Conservation (phyloP, 345 rosid genomes). For the Bretschneidera sinensis region DNA sequence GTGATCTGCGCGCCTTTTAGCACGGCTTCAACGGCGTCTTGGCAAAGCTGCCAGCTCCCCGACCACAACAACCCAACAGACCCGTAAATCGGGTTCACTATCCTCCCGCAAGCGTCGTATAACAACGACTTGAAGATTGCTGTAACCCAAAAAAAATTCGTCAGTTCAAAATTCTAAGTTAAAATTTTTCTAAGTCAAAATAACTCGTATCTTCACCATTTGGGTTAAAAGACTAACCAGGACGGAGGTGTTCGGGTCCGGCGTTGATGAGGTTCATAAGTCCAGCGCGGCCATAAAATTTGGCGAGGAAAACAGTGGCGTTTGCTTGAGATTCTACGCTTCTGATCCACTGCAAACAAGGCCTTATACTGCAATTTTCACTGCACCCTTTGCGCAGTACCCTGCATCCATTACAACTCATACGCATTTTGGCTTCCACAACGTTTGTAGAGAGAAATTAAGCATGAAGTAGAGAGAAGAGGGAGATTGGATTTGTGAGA, state of each 20-base stretch:
- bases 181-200: too few species aligned
- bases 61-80: conserved; percentile 93
- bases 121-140: conserved; percentile 90
- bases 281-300: conserved; percentile 96
- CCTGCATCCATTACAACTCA: conserved; percentile 98
- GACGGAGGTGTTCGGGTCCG: conserved; percentile 92
- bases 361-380: conserved; percentile 83
- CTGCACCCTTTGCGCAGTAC: conserved; percentile 96
- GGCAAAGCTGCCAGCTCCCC: conserved; percentile 94
- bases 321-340: conserved; percentile 82
- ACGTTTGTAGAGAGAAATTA: not conserved
- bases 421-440: conserved; percentile 55
- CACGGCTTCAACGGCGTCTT: conserved; percentile 91
- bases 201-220: not conserved
- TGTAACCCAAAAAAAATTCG: conserved; percentile 29
- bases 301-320: conserved; percentile 96
- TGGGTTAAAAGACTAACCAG: conserved; percentile 43
- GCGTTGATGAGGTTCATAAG: conserved; percentile 96
- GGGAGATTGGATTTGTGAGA: conserved; percentile 10
- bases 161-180: too few species aligned
- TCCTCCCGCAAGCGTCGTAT: conserved; percentile 96
- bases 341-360: conserved; percentile 96
- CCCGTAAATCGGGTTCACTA: conserved; percentile 93
- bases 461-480: not conserved
- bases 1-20: conserved; percentile 78